Evolutionary conservation across 805 yeast genomes (phyloP), one percentile per base, ranked within the genome.

Genomic region (Saturnispora besseyi): DNA sequence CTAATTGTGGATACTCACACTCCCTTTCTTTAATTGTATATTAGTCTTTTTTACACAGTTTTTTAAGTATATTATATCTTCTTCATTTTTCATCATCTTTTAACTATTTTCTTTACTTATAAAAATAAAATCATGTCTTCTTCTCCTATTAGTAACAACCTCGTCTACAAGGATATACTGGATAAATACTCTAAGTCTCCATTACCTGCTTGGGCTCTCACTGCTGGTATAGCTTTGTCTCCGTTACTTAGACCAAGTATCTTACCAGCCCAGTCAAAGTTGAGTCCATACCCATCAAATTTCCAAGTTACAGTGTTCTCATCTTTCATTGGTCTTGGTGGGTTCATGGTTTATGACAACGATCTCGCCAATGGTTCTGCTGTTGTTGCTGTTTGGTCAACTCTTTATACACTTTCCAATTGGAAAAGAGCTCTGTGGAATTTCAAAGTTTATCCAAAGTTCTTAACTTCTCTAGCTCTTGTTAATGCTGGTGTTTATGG

Each of bases 311-410:
- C 75, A 26, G 58, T 81, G 10, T 85, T 85, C 62, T 84, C 87
- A 5, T 67, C 75, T 1, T 80, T 85, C 36, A 68, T 77, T 51
- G 79, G 79, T 1, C 63, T 83, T 18, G 91, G 91, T 26, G 81
- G 86, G 3, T 84, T 78, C 70, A 83, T 89, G 71, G 76, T 84
- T 38, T 72, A 73, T 55, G 96, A 89, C 61, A 82, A 86, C 13
- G 96, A 88, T 59, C 66, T 79, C 21, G 74, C 76, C 43, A 81
- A 85, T 65, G 96, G 95, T 3, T 74, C 91, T 1, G 96, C 96
- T 0, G 84, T 89, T 59, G 70, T 76, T 6, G 72, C 78, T 58
- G 95, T 93, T 2, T 90, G 96, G 96, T 78, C 87, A 7, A 63
- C 84, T 7, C 65, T 89, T 51, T 90, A 87, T 59, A 61, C 83